Evolutionary conservation across 1,139 yeast genomes (phyloP), one percentile per base, ranked within the genome.

Genomic region (Yamadazyma songkhlaensis): DNA sequence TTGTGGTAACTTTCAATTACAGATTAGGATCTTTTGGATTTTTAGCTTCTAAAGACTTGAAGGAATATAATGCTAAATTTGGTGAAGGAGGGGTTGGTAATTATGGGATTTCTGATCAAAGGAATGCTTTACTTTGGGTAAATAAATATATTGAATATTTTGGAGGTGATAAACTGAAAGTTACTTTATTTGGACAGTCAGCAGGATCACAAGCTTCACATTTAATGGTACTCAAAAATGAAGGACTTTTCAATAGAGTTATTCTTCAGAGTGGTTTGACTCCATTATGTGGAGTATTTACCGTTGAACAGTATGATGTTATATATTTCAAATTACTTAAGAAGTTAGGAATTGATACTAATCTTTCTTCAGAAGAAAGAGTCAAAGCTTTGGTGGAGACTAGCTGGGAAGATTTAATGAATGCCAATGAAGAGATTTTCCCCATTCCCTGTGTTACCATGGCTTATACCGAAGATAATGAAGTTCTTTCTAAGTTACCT

Each of bases 261-360:
- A 45, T 46, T 27, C n/a, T 46, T n/a, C 50, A 46, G 33, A 46
- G 50, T 34, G 50, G 50, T 5, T 38, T 42, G 21, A 13, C 42
- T 6, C 46, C 46, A 4, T 34, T 46, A 20, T 46, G 50, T 32
- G 42, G 49, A 11, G 32, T 46, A 11, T 42, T 41, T 26, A 26
- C 47, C 8, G 15, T 45, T 10, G 41, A 45, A 21, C 45, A 44
- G 34, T 44, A 42, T 29, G 48, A 46, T 33, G 37, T 28, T 17
- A 37, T 46, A 9, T 46, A 46, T 31, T 39, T 39, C 36, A 37
- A 42, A 29, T 39, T 45, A 11, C 39, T 41, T 15, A 17, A 37
- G 9, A 38, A 40, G 12, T 36, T 44, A 10, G 45, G 44, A 3
- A 43, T 41, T 25, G 47, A 45, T 29, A 34, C 17, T 5, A 21